Evolutionary conservation across 225 moss, liverwort and hornwort species (phyloP).

Genomic region (Rhytidiadelphus loreus): DNA sequence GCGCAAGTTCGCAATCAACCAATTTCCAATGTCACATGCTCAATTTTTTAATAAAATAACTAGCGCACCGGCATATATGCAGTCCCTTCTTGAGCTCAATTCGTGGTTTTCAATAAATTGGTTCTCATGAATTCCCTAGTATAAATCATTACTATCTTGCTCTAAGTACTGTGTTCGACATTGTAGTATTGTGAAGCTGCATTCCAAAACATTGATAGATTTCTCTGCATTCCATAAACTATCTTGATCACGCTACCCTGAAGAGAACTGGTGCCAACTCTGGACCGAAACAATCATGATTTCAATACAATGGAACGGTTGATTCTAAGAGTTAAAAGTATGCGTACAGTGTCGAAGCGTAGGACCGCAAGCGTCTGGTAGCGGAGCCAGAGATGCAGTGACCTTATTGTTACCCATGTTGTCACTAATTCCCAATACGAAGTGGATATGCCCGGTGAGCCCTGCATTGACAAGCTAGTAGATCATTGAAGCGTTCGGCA

Average conservation of each 20-base stretch:
- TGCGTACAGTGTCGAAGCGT: slow-evolving; percentile 60
- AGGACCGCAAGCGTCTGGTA: slow-evolving; percentile 68
- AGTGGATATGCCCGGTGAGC: slow-evolving; percentile 54
- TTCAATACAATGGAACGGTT: not conserved
- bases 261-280: not conserved
- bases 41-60: not conserved
- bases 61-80: not conserved
- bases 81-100: not conserved
- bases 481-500: not conserved
- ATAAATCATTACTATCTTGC: not conserved
- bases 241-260: not conserved
- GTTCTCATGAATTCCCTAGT: not conserved
- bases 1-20: not conserved
- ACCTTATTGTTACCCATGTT: slow-evolving; percentile 56
- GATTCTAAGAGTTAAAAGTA: not conserved
- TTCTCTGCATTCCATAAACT: not conserved
- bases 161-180: not conserved
- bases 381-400: slow-evolving; percentile 74
- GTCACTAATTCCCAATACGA: slow-evolving; percentile 69
- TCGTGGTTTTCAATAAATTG: not conserved
- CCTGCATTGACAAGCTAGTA: slow-evolving; percentile 22
- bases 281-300: not conserved
- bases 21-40: not conserved
- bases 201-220: not conserved
- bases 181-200: not conserved